Conservation (phyloP, 352 stramenopile genomes). For the Phytophthora sp. region DNA sequence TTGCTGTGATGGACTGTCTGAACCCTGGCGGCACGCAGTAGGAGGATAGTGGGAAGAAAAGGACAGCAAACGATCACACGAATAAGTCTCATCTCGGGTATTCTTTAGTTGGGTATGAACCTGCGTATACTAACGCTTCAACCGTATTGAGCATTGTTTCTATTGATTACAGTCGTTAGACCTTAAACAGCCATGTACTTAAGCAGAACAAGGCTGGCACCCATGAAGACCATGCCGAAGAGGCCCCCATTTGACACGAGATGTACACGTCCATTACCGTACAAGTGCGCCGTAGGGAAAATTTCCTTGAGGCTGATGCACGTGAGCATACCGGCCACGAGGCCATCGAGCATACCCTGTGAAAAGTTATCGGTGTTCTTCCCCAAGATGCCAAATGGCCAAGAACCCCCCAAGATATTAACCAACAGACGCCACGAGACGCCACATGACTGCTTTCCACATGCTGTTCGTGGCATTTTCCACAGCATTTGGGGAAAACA, state of each 20-base stretch:
- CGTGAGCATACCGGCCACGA: slow-evolving; percentile 95
- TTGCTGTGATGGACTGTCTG: too few species aligned
- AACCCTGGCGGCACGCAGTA: too few species aligned
- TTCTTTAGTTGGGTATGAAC: too few species aligned
- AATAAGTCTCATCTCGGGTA: slow-evolving; percentile 4
- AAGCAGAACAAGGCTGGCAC: too few species aligned
- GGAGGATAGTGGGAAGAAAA: slow-evolving; percentile 2
- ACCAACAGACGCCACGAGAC: slow-evolving; percentile 77
- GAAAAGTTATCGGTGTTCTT: slow-evolving; percentile 54
- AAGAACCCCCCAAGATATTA: slow-evolving; percentile 91
- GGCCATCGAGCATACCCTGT: slow-evolving; percentile 91
- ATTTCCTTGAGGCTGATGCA: slow-evolving; percentile 92
- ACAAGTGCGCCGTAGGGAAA: slow-evolving; percentile 89
- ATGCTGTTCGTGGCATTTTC: slow-evolving; percentile 91
- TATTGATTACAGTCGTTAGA: too few species aligned
- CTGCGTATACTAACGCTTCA: too few species aligned
- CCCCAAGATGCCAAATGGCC: slow-evolving; percentile 67
- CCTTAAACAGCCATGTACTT: too few species aligned
- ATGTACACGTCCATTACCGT: slow-evolving; percentile 78
- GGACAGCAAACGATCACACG: neutral
- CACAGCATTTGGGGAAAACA: too few species aligned
- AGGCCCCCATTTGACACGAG: too few species aligned
- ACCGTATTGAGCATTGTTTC: too few species aligned
- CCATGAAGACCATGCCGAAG: too few species aligned
- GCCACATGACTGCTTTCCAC: slow-evolving; percentile 95